These are phyloP conservation scores for Sporisorium reilianum DNA, from an alignment of 1,284 basidiomycete genomes.

Conservation along the genomic window DNA sequence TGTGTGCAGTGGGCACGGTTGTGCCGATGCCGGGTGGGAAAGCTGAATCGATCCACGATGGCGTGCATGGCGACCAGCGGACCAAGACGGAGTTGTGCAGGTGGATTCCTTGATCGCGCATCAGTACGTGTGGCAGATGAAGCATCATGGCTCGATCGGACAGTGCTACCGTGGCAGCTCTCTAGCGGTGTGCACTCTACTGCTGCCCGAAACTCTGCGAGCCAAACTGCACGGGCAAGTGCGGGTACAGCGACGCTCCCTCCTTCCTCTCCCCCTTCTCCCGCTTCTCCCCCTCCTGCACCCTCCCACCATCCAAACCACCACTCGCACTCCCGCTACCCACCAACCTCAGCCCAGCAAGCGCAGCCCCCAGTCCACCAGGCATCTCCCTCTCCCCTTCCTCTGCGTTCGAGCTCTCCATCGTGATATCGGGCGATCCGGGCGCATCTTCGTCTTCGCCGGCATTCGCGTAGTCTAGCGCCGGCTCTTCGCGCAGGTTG, in stretches of 20 bases:
- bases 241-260: background rate
- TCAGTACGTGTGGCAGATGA: no score
- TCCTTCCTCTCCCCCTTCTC: background rate
- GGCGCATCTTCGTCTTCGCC: constrained; percentile 26
- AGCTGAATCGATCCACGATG: no score
- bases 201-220: background rate
- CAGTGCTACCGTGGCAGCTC: no score
- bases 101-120: no score
- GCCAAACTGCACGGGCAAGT: background rate
- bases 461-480: constrained; percentile 13
- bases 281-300: background rate
- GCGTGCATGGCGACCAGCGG: no score
- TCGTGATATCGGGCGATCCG: constrained; percentile 17
- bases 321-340: background rate
- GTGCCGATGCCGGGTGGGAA: no score
- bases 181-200: background rate
- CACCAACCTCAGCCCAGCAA: background rate
- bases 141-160: no score
- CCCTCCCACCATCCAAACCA: background rate
- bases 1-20: no score
- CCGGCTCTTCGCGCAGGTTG: background rate
- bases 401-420: background rate
- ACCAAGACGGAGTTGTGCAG: no score
- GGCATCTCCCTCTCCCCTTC: background rate
- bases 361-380: constrained; percentile 10